Evolutionary conservation across 805 yeast genomes (phyloP).

Genomic region (Phaffomyces opuntiae): DNA sequence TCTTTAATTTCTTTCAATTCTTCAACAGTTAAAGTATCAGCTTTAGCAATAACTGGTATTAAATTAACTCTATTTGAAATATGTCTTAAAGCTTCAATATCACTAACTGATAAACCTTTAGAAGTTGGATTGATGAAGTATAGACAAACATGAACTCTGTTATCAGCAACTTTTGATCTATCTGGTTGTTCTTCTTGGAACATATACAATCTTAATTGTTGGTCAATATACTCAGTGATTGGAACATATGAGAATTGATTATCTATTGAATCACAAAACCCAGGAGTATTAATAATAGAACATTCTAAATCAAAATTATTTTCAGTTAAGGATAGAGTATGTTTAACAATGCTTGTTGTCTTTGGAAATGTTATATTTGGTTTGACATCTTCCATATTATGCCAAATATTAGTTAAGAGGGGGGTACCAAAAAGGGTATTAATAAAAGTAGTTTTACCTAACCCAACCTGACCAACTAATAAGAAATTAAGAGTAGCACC

Average conservation of each 20-base stretch:
- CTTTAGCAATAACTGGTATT: conserved; percentile 69
- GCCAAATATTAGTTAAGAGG: conserved; percentile 34
- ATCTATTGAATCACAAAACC: conserved; percentile 67
- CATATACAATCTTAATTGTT: conserved; percentile 60
- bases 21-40: conserved; percentile 59
- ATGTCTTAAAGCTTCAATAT: conserved; percentile 66
- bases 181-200: conserved; percentile 75
- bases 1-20: conserved; percentile 52
- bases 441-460: conserved; percentile 73
- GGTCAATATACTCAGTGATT: conserved; percentile 67
- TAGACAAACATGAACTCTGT: conserved; percentile 77
- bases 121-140: conserved; percentile 74
- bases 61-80: conserved; percentile 68
- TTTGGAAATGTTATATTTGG: conserved; percentile 32
- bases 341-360: conserved; percentile 27
- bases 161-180: conserved; percentile 46
- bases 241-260: conserved; percentile 63
- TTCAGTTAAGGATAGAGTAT: conserved; percentile 51
- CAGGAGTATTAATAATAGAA: conserved; percentile 67
- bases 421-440: conserved; percentile 67
- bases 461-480: conserved; percentile 83
- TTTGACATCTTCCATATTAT: conserved; percentile 28
- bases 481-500: conserved; percentile 77
- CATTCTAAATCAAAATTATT: conserved; percentile 51
- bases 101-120: conserved; percentile 54